Evolutionary conservation across 495 filamentous ascomycete species (phyloP).

Genomic region (Stereocaulon alpinum): DNA sequence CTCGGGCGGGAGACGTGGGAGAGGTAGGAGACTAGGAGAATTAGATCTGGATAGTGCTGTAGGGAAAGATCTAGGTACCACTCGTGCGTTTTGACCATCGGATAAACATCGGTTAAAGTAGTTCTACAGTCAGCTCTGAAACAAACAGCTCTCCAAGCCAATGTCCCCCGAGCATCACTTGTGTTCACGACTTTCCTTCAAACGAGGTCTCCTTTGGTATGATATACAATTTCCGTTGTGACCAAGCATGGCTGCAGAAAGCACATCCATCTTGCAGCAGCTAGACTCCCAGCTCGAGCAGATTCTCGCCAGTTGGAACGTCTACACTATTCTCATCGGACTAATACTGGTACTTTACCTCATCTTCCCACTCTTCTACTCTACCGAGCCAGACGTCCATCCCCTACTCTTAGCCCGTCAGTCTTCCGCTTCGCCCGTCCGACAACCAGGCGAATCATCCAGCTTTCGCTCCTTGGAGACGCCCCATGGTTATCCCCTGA

Average conservation of each 20-base stretch:
- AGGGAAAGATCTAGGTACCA: no score
- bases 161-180: neutral
- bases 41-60: neutral
- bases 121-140: no score
- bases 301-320: slow-evolving; percentile 68
- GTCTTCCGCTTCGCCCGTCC: slow-evolving; percentile 61
- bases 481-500: slow-evolving; percentile 76
- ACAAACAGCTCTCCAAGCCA: no score
- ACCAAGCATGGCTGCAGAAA: slow-evolving; percentile 10
- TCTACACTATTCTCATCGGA: slow-evolving; percentile 57
- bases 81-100: neutral
- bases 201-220: neutral
- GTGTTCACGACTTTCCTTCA: neutral
- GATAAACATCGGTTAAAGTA: neutral
- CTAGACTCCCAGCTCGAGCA: slow-evolving; percentile 59
- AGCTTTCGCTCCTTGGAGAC: slow-evolving; percentile 68
- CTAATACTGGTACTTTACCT: slow-evolving; percentile 49
- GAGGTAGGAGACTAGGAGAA: neutral
- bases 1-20: neutral
- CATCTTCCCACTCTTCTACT: slow-evolving; percentile 50
- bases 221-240: neutral
- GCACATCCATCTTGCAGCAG: slow-evolving; percentile 23
- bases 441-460: slow-evolving; percentile 74
- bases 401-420: slow-evolving; percentile 84
- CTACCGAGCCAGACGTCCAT: slow-evolving; percentile 75